Conservation (phyloP, 257 asterid species). For the Solanum pinnatisectum region DNA sequence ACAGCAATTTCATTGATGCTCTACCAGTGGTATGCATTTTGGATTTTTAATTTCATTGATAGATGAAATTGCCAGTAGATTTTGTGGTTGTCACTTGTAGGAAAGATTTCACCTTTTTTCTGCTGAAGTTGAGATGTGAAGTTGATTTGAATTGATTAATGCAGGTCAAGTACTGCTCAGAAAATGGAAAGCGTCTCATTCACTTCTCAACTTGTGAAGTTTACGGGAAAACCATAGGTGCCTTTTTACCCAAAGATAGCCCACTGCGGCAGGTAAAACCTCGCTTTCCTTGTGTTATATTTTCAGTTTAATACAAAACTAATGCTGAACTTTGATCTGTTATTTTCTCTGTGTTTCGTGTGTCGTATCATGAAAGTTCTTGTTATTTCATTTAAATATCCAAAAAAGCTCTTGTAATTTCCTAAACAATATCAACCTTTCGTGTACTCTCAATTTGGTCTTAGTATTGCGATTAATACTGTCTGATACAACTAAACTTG, state of each 20-base stretch:
- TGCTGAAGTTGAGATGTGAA: background rate
- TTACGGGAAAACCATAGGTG: conserved; percentile 80
- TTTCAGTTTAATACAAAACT: background rate
- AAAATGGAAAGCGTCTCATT: conserved; percentile 75
- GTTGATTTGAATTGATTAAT: conserved; percentile 1
- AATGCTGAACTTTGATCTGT: background rate
- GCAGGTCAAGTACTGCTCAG: conserved; percentile 89
- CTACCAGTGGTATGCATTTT: conserved; percentile 63
- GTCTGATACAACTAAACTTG: background rate
- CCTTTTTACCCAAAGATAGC: conserved; percentile 73
- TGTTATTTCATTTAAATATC: background rate
- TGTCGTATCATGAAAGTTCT: background rate
- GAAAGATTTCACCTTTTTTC: background rate
- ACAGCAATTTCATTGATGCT: conserved; percentile 90
- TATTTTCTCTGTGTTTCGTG: background rate
- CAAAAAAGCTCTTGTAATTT: background rate
- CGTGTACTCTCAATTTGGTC: background rate
- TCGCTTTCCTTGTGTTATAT: background rate
- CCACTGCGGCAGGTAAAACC: conserved; percentile 61
- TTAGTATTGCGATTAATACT: background rate
- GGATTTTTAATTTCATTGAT: background rate
- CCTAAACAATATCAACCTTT: background rate
- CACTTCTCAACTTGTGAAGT: conserved; percentile 93
- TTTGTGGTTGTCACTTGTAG: background rate
- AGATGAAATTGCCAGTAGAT: background rate